Conservation (phyloP, 805 yeast species). For the Torulaspora gathmanii region DNA sequence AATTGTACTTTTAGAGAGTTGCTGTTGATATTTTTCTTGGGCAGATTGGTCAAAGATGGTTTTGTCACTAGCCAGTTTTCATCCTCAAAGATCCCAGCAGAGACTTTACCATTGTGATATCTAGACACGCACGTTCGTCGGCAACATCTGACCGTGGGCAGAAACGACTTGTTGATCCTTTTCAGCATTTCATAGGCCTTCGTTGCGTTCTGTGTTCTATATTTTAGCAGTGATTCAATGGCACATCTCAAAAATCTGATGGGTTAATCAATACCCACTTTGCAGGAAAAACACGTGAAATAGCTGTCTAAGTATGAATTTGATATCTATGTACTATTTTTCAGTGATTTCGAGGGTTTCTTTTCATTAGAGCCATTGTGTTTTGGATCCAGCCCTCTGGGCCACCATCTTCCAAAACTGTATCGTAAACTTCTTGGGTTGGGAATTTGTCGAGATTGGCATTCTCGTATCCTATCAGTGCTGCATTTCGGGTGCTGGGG, state of each 20-base stretch:
- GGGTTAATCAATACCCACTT: not conserved
- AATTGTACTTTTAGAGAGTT: conserved; percentile 1
- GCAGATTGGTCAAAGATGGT: conserved; percentile 17
- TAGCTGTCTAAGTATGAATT: not conserved
- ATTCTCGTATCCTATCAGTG: conserved; percentile 64
- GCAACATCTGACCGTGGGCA: not conserved
- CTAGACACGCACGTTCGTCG: not conserved
- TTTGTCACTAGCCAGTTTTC: conserved; percentile 17
- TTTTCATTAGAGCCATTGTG: conserved; percentile 63
- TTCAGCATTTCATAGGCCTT: not conserved
- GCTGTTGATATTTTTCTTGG: conserved; percentile 11
- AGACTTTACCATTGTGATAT: conserved; percentile 1
- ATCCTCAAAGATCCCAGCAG: conserved; percentile 12
- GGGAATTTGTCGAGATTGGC: conserved; percentile 27
- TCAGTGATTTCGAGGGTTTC: conserved; percentile 68
- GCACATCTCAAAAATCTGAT: conserved; percentile 4
- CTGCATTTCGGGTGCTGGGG: conserved; percentile 92
- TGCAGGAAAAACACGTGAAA: conserved; percentile 1
- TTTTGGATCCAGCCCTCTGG: conserved; percentile 88
- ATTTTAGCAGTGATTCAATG: not conserved
- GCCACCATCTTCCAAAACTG: conserved; percentile 76
- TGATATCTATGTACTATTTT: not conserved
- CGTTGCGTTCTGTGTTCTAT: too few species aligned
- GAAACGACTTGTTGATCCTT: not conserved
- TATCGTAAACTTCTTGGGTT: conserved; percentile 47